phyloP scores from a whole-genome alignment of 805 yeast genomes.

The Cyberlindnera euphorbiae region DNA sequence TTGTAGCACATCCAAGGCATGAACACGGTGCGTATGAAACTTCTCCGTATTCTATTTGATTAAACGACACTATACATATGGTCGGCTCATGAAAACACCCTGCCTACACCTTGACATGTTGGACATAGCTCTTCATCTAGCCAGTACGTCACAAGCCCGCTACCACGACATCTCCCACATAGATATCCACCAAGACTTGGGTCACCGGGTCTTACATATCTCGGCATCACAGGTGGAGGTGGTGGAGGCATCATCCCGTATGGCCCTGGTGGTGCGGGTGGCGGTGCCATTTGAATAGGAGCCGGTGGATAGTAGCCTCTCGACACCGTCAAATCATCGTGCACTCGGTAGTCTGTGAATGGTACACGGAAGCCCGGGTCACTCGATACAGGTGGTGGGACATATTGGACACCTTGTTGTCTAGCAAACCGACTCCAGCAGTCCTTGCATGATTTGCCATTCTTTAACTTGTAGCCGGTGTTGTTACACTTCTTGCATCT shows the following conservation, averaged over 20 bases:
- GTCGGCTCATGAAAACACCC: conserved; percentile 9
- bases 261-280: conserved; percentile 5
- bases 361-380: conserved; percentile 15
- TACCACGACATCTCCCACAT: conserved; percentile 52
- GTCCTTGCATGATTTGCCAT: conserved; percentile 55
- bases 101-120: conserved; percentile 15
- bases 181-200: conserved; percentile 68
- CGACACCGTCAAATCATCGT: conserved; percentile 11
- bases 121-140: conserved; percentile 11
- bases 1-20: too few relatives aligned
- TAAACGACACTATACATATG: too few relatives aligned
- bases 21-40: too few relatives aligned
- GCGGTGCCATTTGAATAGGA: too few relatives aligned
- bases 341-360: conserved; percentile 14
- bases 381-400: neutral
- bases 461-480: conserved; percentile 59
- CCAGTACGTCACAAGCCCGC: conserved; percentile 9
- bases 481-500: conserved; percentile 68
- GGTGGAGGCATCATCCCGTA: conserved; percentile 5
- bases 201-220: conserved; percentile 68
- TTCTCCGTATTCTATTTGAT: too few relatives aligned
- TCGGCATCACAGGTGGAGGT: conserved; percentile 6
- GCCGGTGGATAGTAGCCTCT: conserved; percentile 1
- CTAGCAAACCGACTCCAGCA: conserved; percentile 64
- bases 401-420: conserved; percentile 6